Percentiles rank a stretch among this genome's conserved stretches.
These are phyloP conservation scores for Umbelopsis isabellina DNA, from an alignment of 192 early-diverging fungal genomes.

Conservation along the genomic window DNA sequence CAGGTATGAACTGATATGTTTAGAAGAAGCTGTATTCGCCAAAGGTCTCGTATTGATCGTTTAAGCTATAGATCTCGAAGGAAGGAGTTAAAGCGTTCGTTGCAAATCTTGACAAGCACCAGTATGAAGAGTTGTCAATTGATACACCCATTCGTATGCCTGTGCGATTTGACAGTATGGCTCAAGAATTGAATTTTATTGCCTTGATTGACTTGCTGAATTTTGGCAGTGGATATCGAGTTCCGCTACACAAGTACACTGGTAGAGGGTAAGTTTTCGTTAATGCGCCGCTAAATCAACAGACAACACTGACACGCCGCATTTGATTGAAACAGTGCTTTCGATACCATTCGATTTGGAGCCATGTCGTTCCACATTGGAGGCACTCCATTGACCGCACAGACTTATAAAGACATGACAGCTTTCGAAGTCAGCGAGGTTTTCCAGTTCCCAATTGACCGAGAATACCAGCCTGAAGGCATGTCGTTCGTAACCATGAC, in stretches of 20 bases:
- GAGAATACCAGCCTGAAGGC: slow-evolving; percentile 61
- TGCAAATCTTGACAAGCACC: slow-evolving; percentile 28
- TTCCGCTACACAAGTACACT: slow-evolving; percentile 62
- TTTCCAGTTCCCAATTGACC: slow-evolving; percentile 75
- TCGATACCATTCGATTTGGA: slow-evolving; percentile 80
- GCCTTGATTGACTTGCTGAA: slow-evolving; percentile 75
- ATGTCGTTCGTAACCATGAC: slow-evolving; percentile 65
- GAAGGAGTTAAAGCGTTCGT: slow-evolving; percentile 41
- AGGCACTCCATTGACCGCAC: slow-evolving; percentile 57
- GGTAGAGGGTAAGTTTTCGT: slow-evolving; percentile 47
- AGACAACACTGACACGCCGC: not conserved
- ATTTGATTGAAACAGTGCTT: slow-evolving; percentile 53
- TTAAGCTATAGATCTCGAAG: slow-evolving; percentile 31
- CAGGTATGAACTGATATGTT: slow-evolving; percentile 22
- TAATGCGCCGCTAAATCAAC: not conserved
- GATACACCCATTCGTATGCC: slow-evolving; percentile 67
- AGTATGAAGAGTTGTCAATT: slow-evolving; percentile 45
- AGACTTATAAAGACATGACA: slow-evolving; percentile 59
- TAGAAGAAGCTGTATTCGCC: no score
- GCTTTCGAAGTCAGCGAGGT: slow-evolving; percentile 64
- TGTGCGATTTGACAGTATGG: slow-evolving; percentile 71
- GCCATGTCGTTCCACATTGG: slow-evolving; percentile 84
- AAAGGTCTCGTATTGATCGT: not conserved
- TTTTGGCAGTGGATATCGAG: slow-evolving; percentile 77
- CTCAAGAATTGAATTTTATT: slow-evolving; percentile 80